These are phyloP conservation scores for Thoreauomyces humboldtii DNA, from an alignment of 192 early-diverging fungal species.

Conservation along the genomic window DNA sequence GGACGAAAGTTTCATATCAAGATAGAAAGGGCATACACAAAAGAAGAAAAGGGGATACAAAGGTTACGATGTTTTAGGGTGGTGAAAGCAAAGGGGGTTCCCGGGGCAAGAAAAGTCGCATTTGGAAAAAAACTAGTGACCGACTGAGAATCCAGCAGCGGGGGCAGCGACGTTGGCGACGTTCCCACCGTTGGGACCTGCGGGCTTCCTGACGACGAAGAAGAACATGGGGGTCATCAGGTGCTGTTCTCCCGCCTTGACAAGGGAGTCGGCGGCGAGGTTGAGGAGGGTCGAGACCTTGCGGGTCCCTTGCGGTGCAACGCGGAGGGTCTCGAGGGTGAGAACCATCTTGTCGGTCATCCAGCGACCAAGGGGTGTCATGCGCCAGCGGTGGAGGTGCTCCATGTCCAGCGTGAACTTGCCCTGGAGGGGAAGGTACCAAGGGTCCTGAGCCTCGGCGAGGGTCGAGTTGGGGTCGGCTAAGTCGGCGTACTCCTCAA, in stretches of 20 bases:
- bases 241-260: slow-evolving; percentile 71
- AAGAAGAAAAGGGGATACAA: too few relatives aligned
- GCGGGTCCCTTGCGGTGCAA: slow-evolving; percentile 83
- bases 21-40: too few relatives aligned
- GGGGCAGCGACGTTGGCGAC: too few relatives aligned
- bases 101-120: too few relatives aligned
- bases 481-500: slow-evolving; percentile 51
- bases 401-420: slow-evolving; percentile 38
- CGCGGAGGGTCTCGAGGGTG: slow-evolving; percentile 74
- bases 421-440: slow-evolving; percentile 82
- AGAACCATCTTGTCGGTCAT: slow-evolving; percentile 77
- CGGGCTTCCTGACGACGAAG: slow-evolving; percentile 50
- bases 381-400: slow-evolving; percentile 33
- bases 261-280: slow-evolving; percentile 78
- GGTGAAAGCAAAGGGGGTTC: too few relatives aligned
- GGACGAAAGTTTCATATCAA: too few relatives aligned
- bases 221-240: slow-evolving; percentile 97
- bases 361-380: slow-evolving; percentile 46
- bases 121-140: too few relatives aligned
- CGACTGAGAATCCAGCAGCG: too few relatives aligned
- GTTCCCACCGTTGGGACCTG: too few relatives aligned
- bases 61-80: too few relatives aligned
- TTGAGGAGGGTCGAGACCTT: slow-evolving; percentile 80
- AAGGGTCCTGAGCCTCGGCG: slow-evolving; percentile 62
- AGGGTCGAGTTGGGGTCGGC: slow-evolving; percentile 35